Evolutionary conservation across 805 yeast genomes (phyloP), one percentile per base, ranked within the genome.

Genomic region (Torulaspora indica): DNA sequence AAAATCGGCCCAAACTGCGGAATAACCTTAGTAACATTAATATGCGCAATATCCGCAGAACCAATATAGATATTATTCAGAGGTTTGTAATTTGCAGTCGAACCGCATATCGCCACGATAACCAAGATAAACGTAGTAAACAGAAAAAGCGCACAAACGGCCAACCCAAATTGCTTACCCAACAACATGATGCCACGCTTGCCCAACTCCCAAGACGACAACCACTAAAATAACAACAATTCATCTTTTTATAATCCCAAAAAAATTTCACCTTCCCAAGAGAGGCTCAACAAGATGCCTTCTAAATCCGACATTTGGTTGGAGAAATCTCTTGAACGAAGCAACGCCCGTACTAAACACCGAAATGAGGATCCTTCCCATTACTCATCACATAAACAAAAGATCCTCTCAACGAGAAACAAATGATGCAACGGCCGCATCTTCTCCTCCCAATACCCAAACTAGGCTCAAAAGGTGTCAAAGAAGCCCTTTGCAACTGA

Each of bases 21-120:
- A 20, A 63, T 40, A 45, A 63, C 60, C 42, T 64, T 64, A 22
- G 66, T 55, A 15, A 63, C 64, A 35, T 64, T 64, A 39, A 64
- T 57, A 29, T 57, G 59, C 15, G 56, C 48, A 35, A 64, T 57
- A 40, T 58, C 58, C 25, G 67, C 66, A 31, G 61, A 57, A 40
- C 66, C 66, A 24, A 64, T 45, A 40, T 56, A 63, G 30, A 64
- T 52, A 24, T 63, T 53, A 8, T 51, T 63, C 28, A 57, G 41
- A 22, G 67, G 67, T 32, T 48, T 52, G 37, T 60, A 58, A 45
- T 63, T 57, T 2, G 63, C 48, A 8, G 61, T 48, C 8, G 66
- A 55, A 39, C 69, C 69, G 5, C 64, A 60, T 5, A 60, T 60
- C 24, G 63, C 58, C 22, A 63, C 53, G 37, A 58, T 58, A 10